These are phyloP conservation scores for Coemansia sp. DNA, from an alignment of 192 early-diverging fungal genomes.

Conservation along the genomic window DNA sequence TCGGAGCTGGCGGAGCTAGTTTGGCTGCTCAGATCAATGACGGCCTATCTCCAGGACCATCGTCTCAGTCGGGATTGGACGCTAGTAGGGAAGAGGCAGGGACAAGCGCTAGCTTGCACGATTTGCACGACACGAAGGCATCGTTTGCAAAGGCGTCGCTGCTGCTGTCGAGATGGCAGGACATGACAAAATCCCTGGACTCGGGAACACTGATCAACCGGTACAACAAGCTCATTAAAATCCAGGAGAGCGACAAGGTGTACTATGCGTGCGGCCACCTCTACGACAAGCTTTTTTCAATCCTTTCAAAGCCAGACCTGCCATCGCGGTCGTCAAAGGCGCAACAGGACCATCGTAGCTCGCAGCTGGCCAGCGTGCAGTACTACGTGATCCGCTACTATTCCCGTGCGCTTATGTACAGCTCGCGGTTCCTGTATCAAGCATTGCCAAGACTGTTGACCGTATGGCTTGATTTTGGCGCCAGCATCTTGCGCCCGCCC, in stretches of 20 bases:
- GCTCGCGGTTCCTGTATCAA: conserved; percentile 81
- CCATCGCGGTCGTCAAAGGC: conserved; percentile 15
- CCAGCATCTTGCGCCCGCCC: conserved; percentile 20
- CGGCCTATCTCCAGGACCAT: neutral
- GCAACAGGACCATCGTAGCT: conserved; percentile 18
- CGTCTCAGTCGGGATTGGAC: neutral
- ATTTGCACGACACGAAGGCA: conserved; percentile 20
- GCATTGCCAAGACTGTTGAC: conserved; percentile 83
- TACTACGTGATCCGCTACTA: conserved; percentile 50
- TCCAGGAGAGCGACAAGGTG: conserved; percentile 50
- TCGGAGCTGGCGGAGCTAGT: neutral
- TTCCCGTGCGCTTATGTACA: conserved; percentile 58
- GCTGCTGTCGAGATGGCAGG: conserved; percentile 42
- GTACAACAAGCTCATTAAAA: conserved; percentile 30
- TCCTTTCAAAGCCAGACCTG: conserved; percentile 19
- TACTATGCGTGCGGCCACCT: conserved; percentile 46
- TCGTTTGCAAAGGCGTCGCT: conserved; percentile 42
- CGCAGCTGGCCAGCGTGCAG: conserved; percentile 41
- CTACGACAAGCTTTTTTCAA: conserved; percentile 36
- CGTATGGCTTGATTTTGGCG: conserved; percentile 77
- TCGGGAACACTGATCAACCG: conserved; percentile 16
- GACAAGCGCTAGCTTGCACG: neutral
- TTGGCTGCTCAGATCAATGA: neutral
- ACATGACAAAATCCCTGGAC: conserved; percentile 25
- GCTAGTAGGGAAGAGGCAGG: neutral